Conservation (phyloP, 2,329 filamentous ascomycete genomes). For the Aureobasidium sp. region DNA sequence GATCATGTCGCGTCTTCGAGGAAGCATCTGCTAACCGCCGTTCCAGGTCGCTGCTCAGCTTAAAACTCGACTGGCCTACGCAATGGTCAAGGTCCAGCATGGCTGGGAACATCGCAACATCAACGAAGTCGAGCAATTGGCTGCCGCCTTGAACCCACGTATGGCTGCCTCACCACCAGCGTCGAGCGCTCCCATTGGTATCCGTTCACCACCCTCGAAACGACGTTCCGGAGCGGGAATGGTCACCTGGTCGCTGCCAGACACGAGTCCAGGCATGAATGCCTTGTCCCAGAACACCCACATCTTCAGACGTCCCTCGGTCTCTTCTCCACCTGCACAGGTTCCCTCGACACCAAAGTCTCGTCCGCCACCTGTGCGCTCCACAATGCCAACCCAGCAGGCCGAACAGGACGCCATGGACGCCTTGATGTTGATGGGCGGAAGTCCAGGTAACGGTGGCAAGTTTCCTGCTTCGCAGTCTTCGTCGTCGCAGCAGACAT, state of each 20-base stretch:
- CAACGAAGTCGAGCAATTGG: constrained; percentile 68
- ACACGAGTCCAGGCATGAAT: constrained; percentile 15
- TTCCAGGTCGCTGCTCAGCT: constrained; percentile 68
- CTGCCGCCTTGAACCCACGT: constrained; percentile 47
- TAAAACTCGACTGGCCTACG: constrained; percentile 79
- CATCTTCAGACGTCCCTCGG: constrained; percentile 14
- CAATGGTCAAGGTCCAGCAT: constrained; percentile 87
- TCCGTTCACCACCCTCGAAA: constrained; percentile 26
- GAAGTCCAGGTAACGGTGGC: constrained; percentile 1
- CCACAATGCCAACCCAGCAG: constrained; percentile 61
- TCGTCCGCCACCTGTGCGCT: constrained; percentile 51
- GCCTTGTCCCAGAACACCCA: constrained; percentile 19
- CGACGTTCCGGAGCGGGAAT: constrained; percentile 26
- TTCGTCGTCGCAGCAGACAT: not conserved
- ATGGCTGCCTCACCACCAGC: constrained; percentile 15
- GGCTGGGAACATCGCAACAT: constrained; percentile 77
- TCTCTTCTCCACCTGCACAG: constrained; percentile 17
- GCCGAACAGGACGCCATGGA: constrained; percentile 75
- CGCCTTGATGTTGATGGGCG: constrained; percentile 70
- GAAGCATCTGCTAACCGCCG: constrained; percentile 15
- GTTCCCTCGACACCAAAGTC: constrained; percentile 27
- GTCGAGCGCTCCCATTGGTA: not conserved
- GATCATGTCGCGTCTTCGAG: constrained; percentile 25
- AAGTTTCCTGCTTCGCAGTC: constrained; percentile 5
- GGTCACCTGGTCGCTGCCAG: constrained; percentile 5